Evolutionary conservation across 805 yeast species (phyloP), one percentile per base, ranked within the genome.

Genomic region (Candida pseudoglaebosa): DNA sequence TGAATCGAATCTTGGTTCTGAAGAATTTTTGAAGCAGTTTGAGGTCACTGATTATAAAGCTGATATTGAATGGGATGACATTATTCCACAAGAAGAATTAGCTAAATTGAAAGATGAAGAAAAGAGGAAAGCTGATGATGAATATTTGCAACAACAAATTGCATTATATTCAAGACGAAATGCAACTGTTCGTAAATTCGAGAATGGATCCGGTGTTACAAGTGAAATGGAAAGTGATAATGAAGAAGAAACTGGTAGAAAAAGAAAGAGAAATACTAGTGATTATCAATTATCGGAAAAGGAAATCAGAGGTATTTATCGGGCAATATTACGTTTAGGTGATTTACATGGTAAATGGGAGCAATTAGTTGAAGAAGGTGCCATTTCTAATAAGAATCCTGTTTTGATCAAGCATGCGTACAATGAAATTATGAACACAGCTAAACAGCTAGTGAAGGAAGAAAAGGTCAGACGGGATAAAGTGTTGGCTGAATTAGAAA

Each of bases 21-120:
- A 93, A 61, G 99, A 93, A 65, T 93, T 93, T 56, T 73, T 93
- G 65, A 88, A 80, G 55, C 99, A 93, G 64, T 93, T 93, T 59
- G 99, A 93, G 63, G 99, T 93, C 38, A 93, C 99, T 0, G 99
- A 93, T 59, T 95, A 90, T 61, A 93, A 93, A 67, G 98, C 99
- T 1, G 96, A 91, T 60, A 89, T 91, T 44, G 95, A 89, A 47
- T 93, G 99, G 99, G 98, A 93, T 66, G 99, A 93, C 61, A 93
- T 93, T 50, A 93, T 93, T 53, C 99, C 99, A 0, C 90, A 87
- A 47, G 95, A 86, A 32, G 99, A 93, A 60, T 71, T 95, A 46
- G 75, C 80, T 43, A 87, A 84, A 57, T 72, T 93, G 51, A 93
- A 93, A 58, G 95, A 85, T 47, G 95, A 89, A 40, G 99, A 93